Conservation (phyloP, 805 yeast species). For the Kluyveromyces starmeri region DNA sequence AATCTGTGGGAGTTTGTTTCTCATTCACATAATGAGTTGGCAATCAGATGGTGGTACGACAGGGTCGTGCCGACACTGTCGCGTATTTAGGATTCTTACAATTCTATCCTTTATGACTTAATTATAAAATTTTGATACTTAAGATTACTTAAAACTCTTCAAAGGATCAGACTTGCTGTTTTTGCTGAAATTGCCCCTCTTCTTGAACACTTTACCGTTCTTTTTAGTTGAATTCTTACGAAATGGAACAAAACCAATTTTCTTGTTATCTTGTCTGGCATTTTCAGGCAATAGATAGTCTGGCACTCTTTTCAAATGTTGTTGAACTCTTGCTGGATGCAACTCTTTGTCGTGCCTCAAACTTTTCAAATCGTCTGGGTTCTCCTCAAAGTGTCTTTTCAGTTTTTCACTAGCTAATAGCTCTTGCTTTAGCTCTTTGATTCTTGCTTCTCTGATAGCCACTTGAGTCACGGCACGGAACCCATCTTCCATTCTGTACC, state of each 20-base stretch:
- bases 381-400: constrained; percentile 92
- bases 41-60: constrained; percentile 26
- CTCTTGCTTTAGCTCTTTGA: constrained; percentile 81
- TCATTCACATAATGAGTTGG: constrained; percentile 11
- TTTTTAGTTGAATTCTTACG: constrained; percentile 35
- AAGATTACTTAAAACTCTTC: constrained; percentile 40
- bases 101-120: background rate
- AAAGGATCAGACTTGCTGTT: constrained; percentile 54
- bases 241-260: constrained; percentile 68
- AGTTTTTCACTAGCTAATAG: constrained; percentile 80
- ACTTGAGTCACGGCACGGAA: constrained; percentile 88
- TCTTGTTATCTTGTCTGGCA: constrained; percentile 48
- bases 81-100: background rate
- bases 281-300: constrained; percentile 80
- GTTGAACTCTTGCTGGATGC: constrained; percentile 73
- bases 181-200: constrained; percentile 30
- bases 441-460: constrained; percentile 87
- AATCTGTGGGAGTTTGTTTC: constrained; percentile 19
- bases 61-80: constrained; percentile 7
- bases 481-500: constrained; percentile 95
- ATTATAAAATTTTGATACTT: background rate
- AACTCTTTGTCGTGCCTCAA: constrained; percentile 88
- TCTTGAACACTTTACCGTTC: constrained; percentile 35
- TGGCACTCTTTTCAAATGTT: constrained; percentile 86
- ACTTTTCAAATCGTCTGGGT: constrained; percentile 84